Conservation (phyloP, 257 asterid species). For the Capsicum chinense region DNA sequence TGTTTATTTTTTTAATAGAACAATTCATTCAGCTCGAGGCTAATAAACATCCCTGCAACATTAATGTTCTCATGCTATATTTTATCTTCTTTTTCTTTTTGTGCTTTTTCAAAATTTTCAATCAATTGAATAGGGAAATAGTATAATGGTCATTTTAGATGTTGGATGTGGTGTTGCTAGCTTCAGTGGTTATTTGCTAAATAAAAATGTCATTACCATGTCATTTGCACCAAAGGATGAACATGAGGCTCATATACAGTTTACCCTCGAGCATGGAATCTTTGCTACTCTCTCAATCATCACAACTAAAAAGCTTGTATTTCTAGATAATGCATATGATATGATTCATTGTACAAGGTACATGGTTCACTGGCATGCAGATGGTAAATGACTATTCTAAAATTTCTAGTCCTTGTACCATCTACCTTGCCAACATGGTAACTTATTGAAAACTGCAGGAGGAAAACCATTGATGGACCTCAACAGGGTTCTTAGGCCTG, state of each 20-base stretch:
- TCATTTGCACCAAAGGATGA: conserved; percentile 98
- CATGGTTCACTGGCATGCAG: conserved; percentile 96
- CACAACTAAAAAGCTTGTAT: conserved; percentile 77
- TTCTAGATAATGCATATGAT: conserved; percentile 85
- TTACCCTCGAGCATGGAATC: conserved; percentile 96
- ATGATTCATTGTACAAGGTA: conserved; percentile 96
- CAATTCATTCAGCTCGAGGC: neutral
- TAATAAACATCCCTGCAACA: neutral
- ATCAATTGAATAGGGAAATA: conserved; percentile 76
- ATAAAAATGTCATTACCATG: conserved; percentile 78
- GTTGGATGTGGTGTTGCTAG: conserved; percentile 99
- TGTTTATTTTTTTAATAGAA: neutral
- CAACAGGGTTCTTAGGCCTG: conserved; percentile 93
- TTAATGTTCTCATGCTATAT: neutral
- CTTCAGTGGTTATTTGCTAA: conserved; percentile 90
- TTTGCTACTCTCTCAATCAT: conserved; percentile 90
- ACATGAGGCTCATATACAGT: conserved; percentile 99
- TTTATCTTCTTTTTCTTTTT: conserved; percentile 25
- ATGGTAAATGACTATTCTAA: conserved; percentile 55
- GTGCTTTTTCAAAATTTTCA: conserved; percentile 60
- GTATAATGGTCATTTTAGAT: conserved; percentile 80
- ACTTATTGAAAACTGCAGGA: conserved; percentile 56
- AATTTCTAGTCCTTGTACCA: conserved; percentile 26
- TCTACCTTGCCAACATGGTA: conserved; percentile 23
- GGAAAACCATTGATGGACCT: conserved; percentile 91